phyloP scores from a whole-genome alignment of 1,139 yeast species.

The Pichia sp. region DNA sequence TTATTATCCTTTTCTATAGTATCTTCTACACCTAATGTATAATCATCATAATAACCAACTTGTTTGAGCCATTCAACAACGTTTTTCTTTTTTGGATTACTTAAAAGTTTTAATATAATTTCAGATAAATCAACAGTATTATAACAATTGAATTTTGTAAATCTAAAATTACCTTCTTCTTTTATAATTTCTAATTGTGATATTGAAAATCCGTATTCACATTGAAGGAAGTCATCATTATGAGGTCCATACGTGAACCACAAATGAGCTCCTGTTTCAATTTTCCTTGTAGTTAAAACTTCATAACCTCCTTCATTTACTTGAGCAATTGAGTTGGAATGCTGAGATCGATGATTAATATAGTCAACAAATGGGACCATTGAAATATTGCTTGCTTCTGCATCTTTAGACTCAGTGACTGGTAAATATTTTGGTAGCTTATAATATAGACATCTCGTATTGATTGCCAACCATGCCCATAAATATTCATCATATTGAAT shows the following conservation, averaged over 20 bases:
- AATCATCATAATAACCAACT: constrained; percentile 62
- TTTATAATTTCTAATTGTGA: constrained; percentile 35
- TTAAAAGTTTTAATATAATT: constrained; percentile 34
- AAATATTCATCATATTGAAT: constrained; percentile 33
- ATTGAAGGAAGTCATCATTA: constrained; percentile 68
- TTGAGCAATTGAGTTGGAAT: constrained; percentile 43
- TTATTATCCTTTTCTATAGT: background rate
- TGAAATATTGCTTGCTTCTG: constrained; percentile 62
- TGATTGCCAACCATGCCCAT: constrained; percentile 82
- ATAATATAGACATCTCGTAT: constrained; percentile 87
- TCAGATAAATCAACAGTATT: constrained; percentile 53
- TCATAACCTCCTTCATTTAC: constrained; percentile 43
- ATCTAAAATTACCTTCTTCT: constrained; percentile 42
- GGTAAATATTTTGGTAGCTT: constrained; percentile 44
- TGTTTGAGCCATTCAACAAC: constrained; percentile 40
- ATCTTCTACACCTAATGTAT: constrained; percentile 43
- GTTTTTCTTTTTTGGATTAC: constrained; percentile 31
- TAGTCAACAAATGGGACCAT: constrained; percentile 91
- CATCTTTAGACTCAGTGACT: constrained; percentile 16
- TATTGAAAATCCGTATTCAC: constrained; percentile 77
- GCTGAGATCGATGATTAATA: constrained; percentile 63
- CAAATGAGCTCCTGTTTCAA: constrained; percentile 50
- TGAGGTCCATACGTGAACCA: constrained; percentile 83
- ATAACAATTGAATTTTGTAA: constrained; percentile 4
- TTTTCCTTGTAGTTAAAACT: constrained; percentile 37